Conservation (phyloP, 305 asterid species). For the Solanum hybrid region DNA sequence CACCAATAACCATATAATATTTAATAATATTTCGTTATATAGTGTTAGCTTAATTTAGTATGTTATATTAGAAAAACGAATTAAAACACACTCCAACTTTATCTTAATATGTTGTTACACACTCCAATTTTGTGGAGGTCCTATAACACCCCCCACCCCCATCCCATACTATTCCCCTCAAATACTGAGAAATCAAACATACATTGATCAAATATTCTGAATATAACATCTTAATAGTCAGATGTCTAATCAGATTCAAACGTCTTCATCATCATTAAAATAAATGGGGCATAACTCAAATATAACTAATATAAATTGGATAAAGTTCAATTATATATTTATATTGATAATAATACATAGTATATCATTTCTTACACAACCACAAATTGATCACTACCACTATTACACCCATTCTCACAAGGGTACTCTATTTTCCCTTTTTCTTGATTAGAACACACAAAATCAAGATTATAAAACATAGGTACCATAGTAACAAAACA, state of each 20-base stretch:
- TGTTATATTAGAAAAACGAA: background rate
- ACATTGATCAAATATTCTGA: background rate
- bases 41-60: background rate
- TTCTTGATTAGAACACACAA: conserved; percentile 20
- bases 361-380: background rate
- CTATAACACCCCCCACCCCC: background rate
- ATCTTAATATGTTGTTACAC: background rate
- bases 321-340: background rate
- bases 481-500: conserved; percentile 60
- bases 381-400: background rate
- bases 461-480: conserved; percentile 69
- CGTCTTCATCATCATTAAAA: background rate
- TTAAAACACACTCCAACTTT: background rate
- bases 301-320: background rate
- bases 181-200: background rate
- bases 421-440: conserved; percentile 14
- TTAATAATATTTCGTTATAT: background rate
- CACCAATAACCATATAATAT: background rate
- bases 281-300: background rate
- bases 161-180: background rate
- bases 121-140: no score
- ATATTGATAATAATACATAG: background rate
- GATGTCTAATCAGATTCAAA: background rate
- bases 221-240: background rate
- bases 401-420: background rate